phyloP scores from a whole-genome alignment of 163 green algal genomes.

The Chloromonas sp. region DNA sequence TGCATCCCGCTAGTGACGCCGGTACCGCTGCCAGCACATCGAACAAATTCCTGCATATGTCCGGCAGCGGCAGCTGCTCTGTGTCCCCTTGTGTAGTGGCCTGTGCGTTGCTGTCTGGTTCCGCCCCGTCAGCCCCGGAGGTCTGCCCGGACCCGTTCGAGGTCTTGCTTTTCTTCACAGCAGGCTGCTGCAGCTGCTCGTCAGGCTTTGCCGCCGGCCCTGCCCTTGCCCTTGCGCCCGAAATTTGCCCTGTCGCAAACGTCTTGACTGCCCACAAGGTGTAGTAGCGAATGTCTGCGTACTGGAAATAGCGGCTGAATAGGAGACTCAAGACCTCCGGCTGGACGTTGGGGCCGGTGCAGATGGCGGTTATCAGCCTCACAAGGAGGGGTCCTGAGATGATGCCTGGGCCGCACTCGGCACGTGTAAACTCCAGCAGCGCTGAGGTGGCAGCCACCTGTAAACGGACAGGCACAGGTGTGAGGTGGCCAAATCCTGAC shows the following conservation, averaged over 20 bases:
- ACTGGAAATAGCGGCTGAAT: slow-evolving; percentile 34
- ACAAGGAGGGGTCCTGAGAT: slow-evolving; percentile 38
- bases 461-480: background rate
- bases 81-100: background rate
- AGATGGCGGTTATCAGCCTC: slow-evolving; percentile 10
- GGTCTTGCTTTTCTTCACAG: no score
- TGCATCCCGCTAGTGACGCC: slow-evolving; percentile 7
- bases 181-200: background rate
- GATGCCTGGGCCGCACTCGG: slow-evolving; percentile 27
- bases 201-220: background rate
- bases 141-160: no score
- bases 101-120: background rate
- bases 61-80: background rate
- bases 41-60: slow-evolving; percentile 48
- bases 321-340: slow-evolving; percentile 44
- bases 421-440: slow-evolving; percentile 53
- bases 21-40: slow-evolving; percentile 47
- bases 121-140: no score
- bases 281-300: slow-evolving; percentile 54
- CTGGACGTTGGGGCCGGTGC: background rate
- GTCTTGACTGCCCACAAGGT: slow-evolving; percentile 32
- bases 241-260: background rate
- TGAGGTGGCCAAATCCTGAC: background rate
- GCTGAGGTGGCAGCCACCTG: slow-evolving; percentile 33
- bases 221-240: background rate